Evolutionary conservation across 495 filamentous ascomycete species (phyloP), one percentile per base, ranked within the genome.

Genomic region (Talaromyces liani): DNA sequence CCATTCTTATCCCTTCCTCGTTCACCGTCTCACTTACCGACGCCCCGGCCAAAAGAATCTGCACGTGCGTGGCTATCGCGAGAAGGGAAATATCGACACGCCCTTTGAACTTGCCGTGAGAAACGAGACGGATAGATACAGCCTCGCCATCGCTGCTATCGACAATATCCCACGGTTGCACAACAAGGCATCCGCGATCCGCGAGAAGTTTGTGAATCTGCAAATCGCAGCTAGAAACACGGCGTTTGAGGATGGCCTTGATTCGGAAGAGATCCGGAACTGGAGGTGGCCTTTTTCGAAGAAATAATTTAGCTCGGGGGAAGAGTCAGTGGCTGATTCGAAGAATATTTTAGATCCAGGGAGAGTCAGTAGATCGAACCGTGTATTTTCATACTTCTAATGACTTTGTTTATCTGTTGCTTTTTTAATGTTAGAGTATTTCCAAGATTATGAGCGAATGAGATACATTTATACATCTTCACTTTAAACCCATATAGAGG

Each of bases 41-140:
- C 84, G 87, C 0, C 82, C 82, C 0, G 86, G 85, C 14, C 80
- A 80, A 60, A 64, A 76, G 18, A 85, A 88, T 71, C 69, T 90
- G 59, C 86, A 88, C 67, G 88, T 90, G n/a, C 76, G 85, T 25
- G 88, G 87, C 0, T 90, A 90, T 75, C 84, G 80, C 67, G 87
- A 90, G 80, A 90, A 90, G 80, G 87, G 88, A 47, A 90, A 90
- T 66, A 91, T 90, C 68, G 86, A 91, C 69, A 90, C 87, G 0
- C 88, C 87, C 4, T 83, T 90, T 34, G 87, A 90, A 70, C 72
- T 91, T 45, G 87, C 87, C 9, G 84, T 90, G 69, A 78, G 88
- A 58, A 91, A 91, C 71, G 77, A 84, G 59, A 88, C 87, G 2
- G 88, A 91, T 71, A 77, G 87, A 31, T 91, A 84, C 69, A 86